Evolutionary conservation across 208 protist species (phyloP), one percentile per base, ranked within the genome.

Genomic region (Trypanosoma caninum): DNA sequence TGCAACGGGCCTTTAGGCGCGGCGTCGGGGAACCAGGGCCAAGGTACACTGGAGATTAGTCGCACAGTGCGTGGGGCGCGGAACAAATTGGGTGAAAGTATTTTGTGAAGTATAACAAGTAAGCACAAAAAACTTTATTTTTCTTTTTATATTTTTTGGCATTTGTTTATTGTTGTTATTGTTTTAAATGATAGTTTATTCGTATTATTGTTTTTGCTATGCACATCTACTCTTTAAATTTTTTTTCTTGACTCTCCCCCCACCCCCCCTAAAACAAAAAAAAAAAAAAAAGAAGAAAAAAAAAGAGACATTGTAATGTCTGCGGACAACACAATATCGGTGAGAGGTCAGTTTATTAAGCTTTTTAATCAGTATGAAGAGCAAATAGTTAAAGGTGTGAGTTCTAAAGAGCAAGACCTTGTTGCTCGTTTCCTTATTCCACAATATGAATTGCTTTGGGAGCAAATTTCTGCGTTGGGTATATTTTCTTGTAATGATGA

Each of bases 401-500:
- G 3, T 13, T 46, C 46, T 33, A 45, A 5, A 8, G 62, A 69
- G 3, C 60, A 81, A 18, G 51, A 66, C 38, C 37, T 20, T 0
- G 37, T 61, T 2, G 48, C 90, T 14, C 69, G 78, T 25, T 28
- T 55, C 31, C 65, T 91, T 22, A 63, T 91, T 27, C 69, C 65
- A 1, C 69, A 82, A 50, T 77, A 81, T 23, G 88, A 94, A 70
- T 51, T 74, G 42, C 67, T 92, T 4, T 95, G 89, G 85, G 59
- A 72, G 16, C 75, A 72, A 27, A 74, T 89, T 53, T 37, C 59
- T 5, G 58, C 75, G 16, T 68, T 81, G 11, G 82, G 84, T 23
- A 78, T 80, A 44, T 78, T 95, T 55, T 95, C 89, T 9, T 33
- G 63, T 23, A 95, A 95, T 61, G 89, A 95, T 33, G 69, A 80